These are phyloP conservation scores for Proliferodiscus dingleyae DNA, from an alignment of 2,329 filamentous ascomycete genomes.

Conservation along the genomic window DNA sequence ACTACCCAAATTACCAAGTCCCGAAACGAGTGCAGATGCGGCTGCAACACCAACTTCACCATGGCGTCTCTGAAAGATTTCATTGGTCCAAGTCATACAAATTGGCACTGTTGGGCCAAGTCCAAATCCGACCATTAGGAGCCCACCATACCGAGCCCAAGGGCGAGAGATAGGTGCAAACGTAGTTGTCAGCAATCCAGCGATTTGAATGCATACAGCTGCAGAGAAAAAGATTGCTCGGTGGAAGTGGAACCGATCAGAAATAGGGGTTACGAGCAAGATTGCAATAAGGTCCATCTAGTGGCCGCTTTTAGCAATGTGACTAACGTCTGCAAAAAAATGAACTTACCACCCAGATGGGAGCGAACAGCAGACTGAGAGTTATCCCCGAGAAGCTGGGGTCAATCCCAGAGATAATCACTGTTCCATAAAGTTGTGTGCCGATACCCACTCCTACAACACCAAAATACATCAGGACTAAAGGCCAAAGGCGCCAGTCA, in stretches of 20 bases:
- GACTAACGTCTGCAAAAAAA: not conserved
- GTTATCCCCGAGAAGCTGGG: conserved; percentile 66
- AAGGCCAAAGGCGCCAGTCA: conserved; percentile 85
- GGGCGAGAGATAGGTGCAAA: conserved; percentile 62
- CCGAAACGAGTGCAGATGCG: conserved; percentile 79
- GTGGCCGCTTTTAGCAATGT: conserved; percentile 4
- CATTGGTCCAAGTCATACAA: conserved; percentile 89
- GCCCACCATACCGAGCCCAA: conserved; percentile 82
- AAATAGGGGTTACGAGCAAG: conserved; percentile 76
- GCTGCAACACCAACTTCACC: conserved; percentile 88
- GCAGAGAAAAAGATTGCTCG: conserved; percentile 77
- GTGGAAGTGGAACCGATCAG: conserved; percentile 77
- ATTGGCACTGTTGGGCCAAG: conserved; percentile 87
- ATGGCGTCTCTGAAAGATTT: conserved; percentile 85
- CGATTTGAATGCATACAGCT: conserved; percentile 73
- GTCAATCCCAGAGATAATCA: conserved; percentile 79
- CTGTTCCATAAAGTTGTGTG: conserved; percentile 79
- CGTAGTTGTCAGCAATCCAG: conserved; percentile 73
- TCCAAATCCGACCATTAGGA: conserved; percentile 87
- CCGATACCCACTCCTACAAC: conserved; percentile 91
- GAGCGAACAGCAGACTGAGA: conserved; percentile 78
- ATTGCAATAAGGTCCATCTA: conserved; percentile 87
- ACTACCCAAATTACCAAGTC: conserved; percentile 79
- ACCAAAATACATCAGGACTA: conserved; percentile 89
- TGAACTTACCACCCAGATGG: conserved; percentile 78